Evolutionary conservation across 257 asterid genomes (phyloP).

Genomic region (Jacaranda mimosifolia): DNA sequence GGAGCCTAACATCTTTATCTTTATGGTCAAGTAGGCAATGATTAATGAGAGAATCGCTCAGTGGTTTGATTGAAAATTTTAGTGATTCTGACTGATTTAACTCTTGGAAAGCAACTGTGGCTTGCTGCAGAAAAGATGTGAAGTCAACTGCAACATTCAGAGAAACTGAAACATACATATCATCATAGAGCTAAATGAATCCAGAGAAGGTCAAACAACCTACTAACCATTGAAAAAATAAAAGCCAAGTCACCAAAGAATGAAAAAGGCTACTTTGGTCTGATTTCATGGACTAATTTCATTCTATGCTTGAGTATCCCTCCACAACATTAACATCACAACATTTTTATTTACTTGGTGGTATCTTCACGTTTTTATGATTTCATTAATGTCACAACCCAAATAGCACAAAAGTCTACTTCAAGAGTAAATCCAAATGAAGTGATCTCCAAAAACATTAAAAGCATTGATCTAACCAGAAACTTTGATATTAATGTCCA

Average conservation of each 20-base stretch:
- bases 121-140: slow-evolving; percentile 59
- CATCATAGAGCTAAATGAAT: slow-evolving; percentile 22
- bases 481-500: background rate
- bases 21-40: slow-evolving; percentile 67
- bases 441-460: background rate
- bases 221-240: slow-evolving; percentile 15
- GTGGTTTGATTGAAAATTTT: slow-evolving; percentile 50
- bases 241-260: background rate
- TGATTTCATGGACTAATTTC: background rate
- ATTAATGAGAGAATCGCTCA: slow-evolving; percentile 64
- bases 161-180: slow-evolving; percentile 8
- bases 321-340: background rate
- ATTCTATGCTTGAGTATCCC: background rate
- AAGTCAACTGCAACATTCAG: slow-evolving; percentile 23
- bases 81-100: slow-evolving; percentile 62
- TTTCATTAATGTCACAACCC: background rate
- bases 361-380: background rate
- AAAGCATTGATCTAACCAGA: background rate
- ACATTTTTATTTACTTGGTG: background rate
- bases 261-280: background rate
- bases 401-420: background rate
- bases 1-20: slow-evolving; percentile 74
- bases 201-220: slow-evolving; percentile 8
- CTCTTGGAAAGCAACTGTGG: slow-evolving; percentile 59
- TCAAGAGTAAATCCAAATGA: background rate